Base-by-base conservation (phyloP, 2,329 filamentous ascomycete genomes). In the Anthostomella pinea region DNA sequence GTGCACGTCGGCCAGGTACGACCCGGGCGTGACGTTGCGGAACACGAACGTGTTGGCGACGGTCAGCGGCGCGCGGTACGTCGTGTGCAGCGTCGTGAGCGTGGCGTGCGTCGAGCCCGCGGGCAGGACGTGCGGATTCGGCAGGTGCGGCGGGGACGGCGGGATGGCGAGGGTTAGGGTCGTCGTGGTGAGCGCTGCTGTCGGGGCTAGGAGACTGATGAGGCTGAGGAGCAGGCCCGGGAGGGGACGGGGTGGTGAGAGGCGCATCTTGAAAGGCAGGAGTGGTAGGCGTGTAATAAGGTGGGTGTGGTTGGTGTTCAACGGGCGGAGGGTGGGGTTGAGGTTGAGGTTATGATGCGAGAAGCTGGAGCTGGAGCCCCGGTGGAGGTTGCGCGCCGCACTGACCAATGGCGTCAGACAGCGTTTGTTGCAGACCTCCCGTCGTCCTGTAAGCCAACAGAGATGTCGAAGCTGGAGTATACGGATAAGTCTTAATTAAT, bases 1-100 rank as follows among this genome's bases (percentile, higher is more conserved):
- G 66, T 90, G 80, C 31, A 97, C 73, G 50, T 93, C 87, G 30
- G 85, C 80, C 5, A 97, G 76, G 61, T 96, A 96, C 39, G 81
- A 87, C 1, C 83, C 85, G 1, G 73, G 60, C 5, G 76, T 73
- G 34, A 95, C 72, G 52, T 89, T 81, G 48, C 64, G 66, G 70
- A 96, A 95, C 45, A 79, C 72, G 57, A 96, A 88, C 16, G 78
- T 81, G 60, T 87, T 85, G 51, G 72, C 64, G 25, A 74, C 68
- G 9, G 82, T 81, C 8, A 95, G 67, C 8, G 82, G 81, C 9
- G 85, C 80, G 17, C 74, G 52, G 54, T 59, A 51, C 43, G 58
- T 48, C 20, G 43, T 45, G 41, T 63, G 57, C 10, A 69, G 65
- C 13, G 70, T 53, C 14, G 66, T 65, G 31, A 78, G 71, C 30